Base-by-base conservation (phyloP, 2,329 filamentous ascomycete species). In the Rhynchosporium secalis region DNA sequence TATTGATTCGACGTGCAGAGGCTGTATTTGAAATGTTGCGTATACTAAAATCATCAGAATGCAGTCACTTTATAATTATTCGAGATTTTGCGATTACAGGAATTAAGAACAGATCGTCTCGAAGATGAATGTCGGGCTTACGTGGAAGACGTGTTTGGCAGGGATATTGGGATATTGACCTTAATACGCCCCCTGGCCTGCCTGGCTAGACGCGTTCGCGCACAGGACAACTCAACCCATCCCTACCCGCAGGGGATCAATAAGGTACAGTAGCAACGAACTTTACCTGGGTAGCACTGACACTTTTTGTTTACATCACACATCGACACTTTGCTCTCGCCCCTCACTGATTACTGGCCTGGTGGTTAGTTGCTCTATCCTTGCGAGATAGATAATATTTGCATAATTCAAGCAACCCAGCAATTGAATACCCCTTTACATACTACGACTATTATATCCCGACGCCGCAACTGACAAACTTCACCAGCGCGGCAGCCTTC, bases 251-350 rank as follows among this genome's bases (percentile, higher is more conserved):
- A 58, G 36, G n/a, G 20, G 4, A n/a, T 15, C n/a, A 46, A 9
- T 10, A 20, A 20, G 20, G 20, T n/a, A n/a, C n/a, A n/a, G n/a
- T 20, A 46, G 43, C 43, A 46, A 46, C 43, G n/a, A 46, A 20
- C 20, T 20, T 20, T n/a, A 36, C 33, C 20, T 20, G 20, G 20
- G 20, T 46, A 47, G 47, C 47, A 31, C 29, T 31, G 47, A 49
- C 47, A 36, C 33, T 51, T 63, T 36, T 62, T 63, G 62, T 63
- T 61, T 61, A 63, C 62, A 45, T 26, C 48, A 54, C 40, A 55
- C 54, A 62, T 54, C 46, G 52, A 40, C 28, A 43, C 29, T 61
- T 61, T 36, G 12, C 43, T 26, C 9, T 52, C 10, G 45, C 46
- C 29, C 40, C n/a, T 46, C 43, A 26, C 43, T 40, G 38, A 52